phyloP scores from a whole-genome alignment of 2,329 filamentous ascomycete species.

The Pyrenochaeta sp. region DNA sequence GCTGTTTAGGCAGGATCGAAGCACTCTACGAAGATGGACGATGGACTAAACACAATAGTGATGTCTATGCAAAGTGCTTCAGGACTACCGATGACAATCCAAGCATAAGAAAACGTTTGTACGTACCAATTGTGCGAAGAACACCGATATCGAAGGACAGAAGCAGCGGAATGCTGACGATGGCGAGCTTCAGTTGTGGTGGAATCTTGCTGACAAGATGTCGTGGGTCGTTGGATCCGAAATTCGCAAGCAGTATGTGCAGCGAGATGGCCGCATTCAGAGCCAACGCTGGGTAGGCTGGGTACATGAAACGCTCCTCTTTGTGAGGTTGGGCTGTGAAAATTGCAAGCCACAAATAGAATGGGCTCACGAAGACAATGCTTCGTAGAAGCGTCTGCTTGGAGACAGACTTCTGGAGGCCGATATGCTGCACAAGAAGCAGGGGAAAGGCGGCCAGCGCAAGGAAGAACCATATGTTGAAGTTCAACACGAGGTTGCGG shows the following conservation, averaged over 20 bases:
- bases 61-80: not conserved
- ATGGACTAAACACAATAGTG: not conserved
- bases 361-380: constrained; percentile 80
- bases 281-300: constrained; percentile 87
- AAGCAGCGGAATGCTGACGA: constrained; percentile 68
- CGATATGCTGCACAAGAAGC: constrained; percentile 74
- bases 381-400: constrained; percentile 77
- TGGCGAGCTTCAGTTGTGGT: constrained; percentile 72
- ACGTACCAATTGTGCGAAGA: constrained; percentile 70
- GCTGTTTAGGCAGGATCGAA: not conserved
- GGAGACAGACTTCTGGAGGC: constrained; percentile 68
- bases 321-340: constrained; percentile 96
- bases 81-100: not conserved
- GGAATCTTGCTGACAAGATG: constrained; percentile 76
- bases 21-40: not conserved
- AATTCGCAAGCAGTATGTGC: constrained; percentile 78
- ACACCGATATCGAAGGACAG: constrained; percentile 72
- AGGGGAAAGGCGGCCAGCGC: constrained; percentile 79
- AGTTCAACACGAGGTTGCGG: constrained; percentile 89
- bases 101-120: not conserved
- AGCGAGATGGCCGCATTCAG: constrained; percentile 87
- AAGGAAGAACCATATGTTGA: constrained; percentile 91
- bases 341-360: constrained; percentile 93
- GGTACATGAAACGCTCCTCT: constrained; percentile 99
- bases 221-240: constrained; percentile 75